Conservation (phyloP, 1,139 yeast genomes). For the Geotrichum candidum region DNA sequence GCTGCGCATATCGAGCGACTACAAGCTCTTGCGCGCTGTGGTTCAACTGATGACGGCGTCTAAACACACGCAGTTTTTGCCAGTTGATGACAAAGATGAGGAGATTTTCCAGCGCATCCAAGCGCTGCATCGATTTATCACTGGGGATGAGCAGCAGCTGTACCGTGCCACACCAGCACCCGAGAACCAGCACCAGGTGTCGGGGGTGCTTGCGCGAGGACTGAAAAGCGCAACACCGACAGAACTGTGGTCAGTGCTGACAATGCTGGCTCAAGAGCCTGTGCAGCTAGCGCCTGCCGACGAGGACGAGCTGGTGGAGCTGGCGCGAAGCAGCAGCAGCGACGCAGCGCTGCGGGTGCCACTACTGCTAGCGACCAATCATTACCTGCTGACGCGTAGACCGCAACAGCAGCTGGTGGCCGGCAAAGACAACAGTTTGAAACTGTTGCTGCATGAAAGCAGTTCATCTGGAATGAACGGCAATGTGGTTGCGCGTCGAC, state of each 20-base stretch:
- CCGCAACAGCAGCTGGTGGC: slow-evolving; percentile 6
- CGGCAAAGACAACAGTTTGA: slow-evolving; percentile 8
- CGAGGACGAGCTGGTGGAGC: slow-evolving; percentile 5
- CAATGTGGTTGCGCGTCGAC: slow-evolving; percentile 18
- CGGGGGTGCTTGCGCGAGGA: background rate
- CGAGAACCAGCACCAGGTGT: background rate
- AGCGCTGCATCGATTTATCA: slow-evolving; percentile 24
- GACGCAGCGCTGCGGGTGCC: slow-evolving; percentile 14
- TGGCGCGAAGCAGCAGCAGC: background rate
- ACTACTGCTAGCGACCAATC: slow-evolving; percentile 19
- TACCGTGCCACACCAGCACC: background rate
- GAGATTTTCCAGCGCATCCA: slow-evolving; percentile 21
- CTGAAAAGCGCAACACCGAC: background rate
- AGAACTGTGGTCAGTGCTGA: background rate
- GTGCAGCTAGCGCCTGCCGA: background rate
- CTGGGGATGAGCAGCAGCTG: background rate
- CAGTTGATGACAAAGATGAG: slow-evolving; percentile 26
- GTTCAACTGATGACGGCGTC: slow-evolving; percentile 28
- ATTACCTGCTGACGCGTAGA: slow-evolving; percentile 12
- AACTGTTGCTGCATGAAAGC: slow-evolving; percentile 19
- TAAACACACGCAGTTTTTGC: slow-evolving; percentile 23
- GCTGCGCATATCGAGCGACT: slow-evolving; percentile 33
- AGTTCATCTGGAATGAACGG: slow-evolving; percentile 13
- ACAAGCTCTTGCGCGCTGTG: slow-evolving; percentile 31
- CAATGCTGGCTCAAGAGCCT: background rate